These are phyloP conservation scores for Hygrocybe coccinea DNA, from an alignment of 768 basidiomycete genomes.

Conservation along the genomic window DNA sequence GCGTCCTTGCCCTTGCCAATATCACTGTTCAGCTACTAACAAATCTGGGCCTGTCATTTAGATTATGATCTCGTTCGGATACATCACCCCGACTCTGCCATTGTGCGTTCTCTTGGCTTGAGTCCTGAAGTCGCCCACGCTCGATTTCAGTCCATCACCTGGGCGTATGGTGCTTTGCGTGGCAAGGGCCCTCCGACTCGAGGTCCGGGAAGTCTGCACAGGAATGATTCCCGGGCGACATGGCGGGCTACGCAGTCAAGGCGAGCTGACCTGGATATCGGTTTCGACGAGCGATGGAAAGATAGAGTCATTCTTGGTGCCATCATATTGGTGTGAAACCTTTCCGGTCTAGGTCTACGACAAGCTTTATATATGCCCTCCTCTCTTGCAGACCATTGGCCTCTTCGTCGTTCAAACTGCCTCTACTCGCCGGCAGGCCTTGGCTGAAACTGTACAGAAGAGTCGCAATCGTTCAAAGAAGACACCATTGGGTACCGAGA, in stretches of 20 bases:
- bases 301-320: slow-evolving; percentile 46
- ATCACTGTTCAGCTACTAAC: too few species aligned
- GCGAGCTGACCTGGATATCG: slow-evolving; percentile 26
- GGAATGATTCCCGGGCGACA: slow-evolving; percentile 11
- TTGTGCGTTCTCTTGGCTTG: slow-evolving; percentile 31
- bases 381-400: neutral
- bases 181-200: slow-evolving; percentile 28
- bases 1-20: too few species aligned
- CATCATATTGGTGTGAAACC: slow-evolving; percentile 42
- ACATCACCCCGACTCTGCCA: slow-evolving; percentile 66
- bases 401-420: neutral
- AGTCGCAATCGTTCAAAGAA: neutral
- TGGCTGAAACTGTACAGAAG: neutral
- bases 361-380: neutral
- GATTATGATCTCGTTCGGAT: slow-evolving; percentile 71
- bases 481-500: too few species aligned
- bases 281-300: slow-evolving; percentile 45
- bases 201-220: slow-evolving; percentile 13
- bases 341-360: neutral
- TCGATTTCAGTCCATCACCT: slow-evolving; percentile 60
- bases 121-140: slow-evolving; percentile 46
- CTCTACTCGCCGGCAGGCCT: slow-evolving; percentile 7
- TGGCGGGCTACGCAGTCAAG: slow-evolving; percentile 11
- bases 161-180: slow-evolving; percentile 57
- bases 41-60: slow-evolving; percentile 27